Percentiles rank a stretch among this genome's conserved stretches.
phyloP scores from a whole-genome alignment of 495 filamentous ascomycete genomes.

The Podospora comata region DNA sequence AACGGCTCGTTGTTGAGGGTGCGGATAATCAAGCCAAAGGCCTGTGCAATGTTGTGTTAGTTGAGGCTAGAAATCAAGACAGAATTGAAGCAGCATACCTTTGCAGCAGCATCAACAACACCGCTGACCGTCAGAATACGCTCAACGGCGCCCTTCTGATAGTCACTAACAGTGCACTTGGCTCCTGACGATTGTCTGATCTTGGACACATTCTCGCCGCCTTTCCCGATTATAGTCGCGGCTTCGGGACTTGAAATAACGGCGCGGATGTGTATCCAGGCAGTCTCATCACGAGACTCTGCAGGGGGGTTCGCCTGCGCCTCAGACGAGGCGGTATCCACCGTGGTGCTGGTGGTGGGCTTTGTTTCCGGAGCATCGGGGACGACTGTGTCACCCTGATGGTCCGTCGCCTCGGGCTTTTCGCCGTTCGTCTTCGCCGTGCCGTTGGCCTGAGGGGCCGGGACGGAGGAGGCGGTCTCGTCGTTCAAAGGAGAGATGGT shows the following conservation, averaged over 20 bases:
- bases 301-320: conserved; percentile 29
- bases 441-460: conserved; percentile 39
- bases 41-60: conserved; percentile 52
- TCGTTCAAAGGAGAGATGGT: conserved; percentile 41
- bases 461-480: conserved; percentile 21
- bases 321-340: conserved; percentile 41
- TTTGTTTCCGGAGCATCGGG: conserved; percentile 61
- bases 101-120: conserved; percentile 90
- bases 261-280: conserved; percentile 94
- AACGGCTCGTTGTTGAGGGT: conserved; percentile 96
- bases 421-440: conserved; percentile 49
- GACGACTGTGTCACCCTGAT: conserved; percentile 64
- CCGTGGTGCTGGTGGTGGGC: conserved; percentile 44
- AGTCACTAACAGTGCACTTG: conserved; percentile 98
- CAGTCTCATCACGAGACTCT: conserved; percentile 72
- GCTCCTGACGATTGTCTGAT: conserved; percentile 88
- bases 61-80: not conserved
- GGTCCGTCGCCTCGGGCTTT: conserved; percentile 57
- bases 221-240: conserved; percentile 96
- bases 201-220: conserved; percentile 94
- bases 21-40: conserved; percentile 95
- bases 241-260: conserved; percentile 96
- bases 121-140: conserved; percentile 96
- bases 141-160: conserved; percentile 92
- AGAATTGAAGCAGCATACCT: conserved; percentile 57